These are phyloP conservation scores for Aspergillus cejpii DNA, from an alignment of 2,329 filamentous ascomycete species.

Conservation along the genomic window DNA sequence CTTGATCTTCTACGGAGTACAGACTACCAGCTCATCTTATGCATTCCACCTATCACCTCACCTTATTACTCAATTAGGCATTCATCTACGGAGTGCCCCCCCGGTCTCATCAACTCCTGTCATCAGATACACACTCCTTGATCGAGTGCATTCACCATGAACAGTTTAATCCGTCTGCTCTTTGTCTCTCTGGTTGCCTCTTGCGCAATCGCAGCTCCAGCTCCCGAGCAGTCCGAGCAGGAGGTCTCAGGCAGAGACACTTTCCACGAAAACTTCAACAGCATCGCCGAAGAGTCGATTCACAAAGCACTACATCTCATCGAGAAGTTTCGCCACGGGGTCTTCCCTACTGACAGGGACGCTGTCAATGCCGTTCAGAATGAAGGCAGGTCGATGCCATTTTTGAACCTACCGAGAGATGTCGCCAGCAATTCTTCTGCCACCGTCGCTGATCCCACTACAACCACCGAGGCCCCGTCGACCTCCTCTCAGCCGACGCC, in stretches of 20 bases:
- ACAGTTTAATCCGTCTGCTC: conserved; percentile 20
- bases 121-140: background rate
- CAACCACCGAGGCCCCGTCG: conserved; percentile 7
- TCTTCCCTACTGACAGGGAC: conserved; percentile 58
- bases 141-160: conserved; percentile 5
- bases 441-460: conserved; percentile 7
- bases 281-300: conserved; percentile 54
- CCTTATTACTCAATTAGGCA: background rate
- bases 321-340: conserved; percentile 60
- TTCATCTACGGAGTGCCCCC: too few species aligned
- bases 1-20: background rate
- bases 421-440: conserved; percentile 23
- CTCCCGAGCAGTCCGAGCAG: conserved; percentile 11
- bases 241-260: conserved; percentile 17
- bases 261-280: conserved; percentile 52
- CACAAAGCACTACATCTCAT: conserved; percentile 62
- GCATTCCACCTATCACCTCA: background rate
- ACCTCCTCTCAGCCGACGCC: conserved; percentile 9
- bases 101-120: too few species aligned
- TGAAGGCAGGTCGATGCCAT: conserved; percentile 56
- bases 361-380: conserved; percentile 58
- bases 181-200: conserved; percentile 24
- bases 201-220: conserved; percentile 21
- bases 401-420: conserved; percentile 58
- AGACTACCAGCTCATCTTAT: background rate